Evolutionary conservation across 169 alveolate genomes (phyloP), one percentile per base, ranked within the genome.

Genomic region (Cryptosporidium ryanae): DNA sequence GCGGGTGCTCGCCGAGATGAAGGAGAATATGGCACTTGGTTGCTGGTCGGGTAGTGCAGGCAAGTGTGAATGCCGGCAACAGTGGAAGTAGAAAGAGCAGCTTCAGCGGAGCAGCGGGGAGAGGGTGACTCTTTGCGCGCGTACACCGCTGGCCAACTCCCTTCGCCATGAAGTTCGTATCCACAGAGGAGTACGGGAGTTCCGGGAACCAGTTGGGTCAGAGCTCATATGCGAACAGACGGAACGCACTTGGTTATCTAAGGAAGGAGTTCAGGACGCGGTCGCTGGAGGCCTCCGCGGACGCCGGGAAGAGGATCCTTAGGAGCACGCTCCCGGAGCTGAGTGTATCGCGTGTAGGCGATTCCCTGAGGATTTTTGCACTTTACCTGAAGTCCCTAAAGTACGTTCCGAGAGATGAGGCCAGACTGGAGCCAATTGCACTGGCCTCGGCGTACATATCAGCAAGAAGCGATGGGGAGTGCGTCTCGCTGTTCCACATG

Each of bases 391-490:
- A n/a, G n/a, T 68, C 83, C 27, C 55, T 46, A 25, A 68, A 55
- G 31, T 49, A 55, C 18, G 32, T 65, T 1, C 66, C 66, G 29
- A 68, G 34, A 34, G 18, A 10, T 31, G 59, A n/a, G 13, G 10
- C 29, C 18, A 68, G 32, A 55, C 29, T 68, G 21, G 83, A 68
- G 32, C n/a, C 66, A 15, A 17, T 68, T n/a, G 43, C 52, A 50
- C 31, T 27, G 6, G 83, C 83, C 15, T 68, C 67, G 8, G 65
- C 83, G 1, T 68, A 68, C 7, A 68, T 68, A 17, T 68, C 83
- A 2, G 66, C 52, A 31, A 68, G 65, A 55, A 68, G 38, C n/a
- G 66, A 68, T 12, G 67, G 83, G 27, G 83, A 65, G n/a, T 68
- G 52, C 43, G 66, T 52, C 52, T 68, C 83, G 17, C 29, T 68